These are phyloP conservation scores for Daldinia loculata DNA, from an alignment of 495 filamentous ascomycete genomes.

Conservation along the genomic window DNA sequence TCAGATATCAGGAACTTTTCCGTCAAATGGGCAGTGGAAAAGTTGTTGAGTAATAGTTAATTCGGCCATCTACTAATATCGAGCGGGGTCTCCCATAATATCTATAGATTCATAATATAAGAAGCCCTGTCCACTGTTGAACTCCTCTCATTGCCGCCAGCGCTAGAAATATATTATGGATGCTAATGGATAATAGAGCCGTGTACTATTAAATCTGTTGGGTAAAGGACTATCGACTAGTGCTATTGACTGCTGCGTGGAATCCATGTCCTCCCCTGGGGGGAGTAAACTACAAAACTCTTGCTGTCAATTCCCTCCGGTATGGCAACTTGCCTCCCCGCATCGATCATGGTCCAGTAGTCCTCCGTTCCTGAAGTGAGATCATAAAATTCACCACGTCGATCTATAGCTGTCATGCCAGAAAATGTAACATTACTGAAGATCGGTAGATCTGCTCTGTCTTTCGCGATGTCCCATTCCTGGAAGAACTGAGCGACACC, in stretches of 20 bases:
- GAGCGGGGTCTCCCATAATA: neutral
- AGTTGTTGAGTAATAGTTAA: constrained; percentile 66
- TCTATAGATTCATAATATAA: neutral
- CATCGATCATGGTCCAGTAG: constrained; percentile 19
- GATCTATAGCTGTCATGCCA: neutral
- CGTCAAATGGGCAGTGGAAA: constrained; percentile 86
- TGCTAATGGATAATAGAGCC: neutral
- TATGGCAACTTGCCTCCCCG: neutral
- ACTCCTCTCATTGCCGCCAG: neutral
- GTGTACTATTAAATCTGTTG: neutral
- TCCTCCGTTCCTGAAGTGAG: neutral
- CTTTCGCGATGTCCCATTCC: constrained; percentile 14
- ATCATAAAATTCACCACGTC: constrained; percentile 5
- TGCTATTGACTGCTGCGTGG: neutral
- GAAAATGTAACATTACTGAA: constrained; percentile 27
- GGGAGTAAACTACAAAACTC: constrained; percentile 21
- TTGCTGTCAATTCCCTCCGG: neutral
- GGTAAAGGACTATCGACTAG: neutral
- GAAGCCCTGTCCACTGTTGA: neutral
- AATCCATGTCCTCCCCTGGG: constrained; percentile 2
- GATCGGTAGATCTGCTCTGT: constrained; percentile 2
- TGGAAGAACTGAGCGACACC: constrained; percentile 19
- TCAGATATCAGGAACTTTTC: constrained; percentile 92
- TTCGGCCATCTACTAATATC: constrained; percentile 10
- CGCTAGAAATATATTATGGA: neutral